Conservation (phyloP, 495 filamentous ascomycete species). For the Neurospora sublineolata region DNA sequence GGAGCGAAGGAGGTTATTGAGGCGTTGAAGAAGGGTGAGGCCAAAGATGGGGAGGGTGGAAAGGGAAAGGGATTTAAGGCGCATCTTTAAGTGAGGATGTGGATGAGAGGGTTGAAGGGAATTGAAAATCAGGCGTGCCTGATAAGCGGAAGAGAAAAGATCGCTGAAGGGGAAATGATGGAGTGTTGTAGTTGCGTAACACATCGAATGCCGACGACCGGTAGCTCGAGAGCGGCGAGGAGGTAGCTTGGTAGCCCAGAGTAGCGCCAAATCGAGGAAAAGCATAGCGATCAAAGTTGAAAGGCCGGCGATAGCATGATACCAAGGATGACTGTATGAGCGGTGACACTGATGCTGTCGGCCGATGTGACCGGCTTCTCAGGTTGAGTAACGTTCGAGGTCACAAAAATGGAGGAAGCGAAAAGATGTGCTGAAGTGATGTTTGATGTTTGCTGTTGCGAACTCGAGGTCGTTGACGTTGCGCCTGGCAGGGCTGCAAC, state of each 20-base stretch:
- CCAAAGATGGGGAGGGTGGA: background rate
- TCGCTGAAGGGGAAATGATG: background rate
- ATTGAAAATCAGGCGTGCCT: background rate
- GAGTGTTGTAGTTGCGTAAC: background rate
- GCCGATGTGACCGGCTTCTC: too few species aligned
- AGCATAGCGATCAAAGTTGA: too few species aligned
- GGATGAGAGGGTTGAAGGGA: background rate
- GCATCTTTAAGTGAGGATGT: background rate
- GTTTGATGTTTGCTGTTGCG: background rate
- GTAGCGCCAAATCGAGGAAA: too few species aligned
- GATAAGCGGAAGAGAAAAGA: background rate
- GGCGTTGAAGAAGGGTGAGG: background rate
- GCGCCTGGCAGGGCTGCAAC: background rate
- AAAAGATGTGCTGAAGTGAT: too few species aligned
- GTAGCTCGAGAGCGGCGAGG: background rate
- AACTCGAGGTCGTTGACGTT: background rate
- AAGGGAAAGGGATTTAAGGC: background rate
- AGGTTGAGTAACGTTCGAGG: too few species aligned
- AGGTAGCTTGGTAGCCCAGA: background rate
- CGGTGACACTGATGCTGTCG: too few species aligned
- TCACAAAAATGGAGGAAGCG: too few species aligned
- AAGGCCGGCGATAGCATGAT: too few species aligned
- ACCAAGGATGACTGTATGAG: too few species aligned
- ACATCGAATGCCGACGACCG: background rate
- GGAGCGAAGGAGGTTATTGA: slow-evolving; percentile 27